Conservation (phyloP, 495 filamentous ascomycete genomes). For the Pseudomonodictys pantanalensis region DNA sequence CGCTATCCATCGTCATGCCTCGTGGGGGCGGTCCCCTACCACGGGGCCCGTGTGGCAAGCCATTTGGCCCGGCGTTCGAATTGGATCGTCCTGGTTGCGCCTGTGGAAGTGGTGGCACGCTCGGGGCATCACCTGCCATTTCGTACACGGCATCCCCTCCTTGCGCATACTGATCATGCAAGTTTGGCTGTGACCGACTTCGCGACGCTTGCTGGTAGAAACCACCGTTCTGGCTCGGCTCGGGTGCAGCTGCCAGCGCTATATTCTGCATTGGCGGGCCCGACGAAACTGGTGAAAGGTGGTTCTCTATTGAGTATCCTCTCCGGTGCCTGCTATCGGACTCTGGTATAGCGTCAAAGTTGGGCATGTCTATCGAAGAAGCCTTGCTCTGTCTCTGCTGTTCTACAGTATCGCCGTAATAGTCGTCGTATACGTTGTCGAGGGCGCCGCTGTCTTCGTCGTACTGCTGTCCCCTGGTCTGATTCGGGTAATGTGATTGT, state of each 20-base stretch:
- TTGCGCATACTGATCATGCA: constrained; percentile 46
- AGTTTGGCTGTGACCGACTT: constrained; percentile 66
- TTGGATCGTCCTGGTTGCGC: constrained; percentile 29
- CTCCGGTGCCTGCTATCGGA: constrained; percentile 35
- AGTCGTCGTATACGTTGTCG: constrained; percentile 55
- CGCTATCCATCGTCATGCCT: constrained; percentile 15
- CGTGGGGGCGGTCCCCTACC: constrained; percentile 27
- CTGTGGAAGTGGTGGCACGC: constrained; percentile 48
- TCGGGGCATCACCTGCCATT: constrained; percentile 56
- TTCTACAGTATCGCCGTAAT: constrained; percentile 44
- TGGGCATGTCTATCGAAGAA: constrained; percentile 58
- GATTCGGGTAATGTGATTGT: constrained; percentile 16
- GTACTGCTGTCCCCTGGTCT: constrained; percentile 12
- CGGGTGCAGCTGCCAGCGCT: neutral
- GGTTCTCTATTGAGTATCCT: constrained; percentile 48
- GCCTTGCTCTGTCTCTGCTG: constrained; percentile 21
- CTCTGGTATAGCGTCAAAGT: constrained; percentile 66
- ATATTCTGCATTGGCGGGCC: constrained; percentile 8
- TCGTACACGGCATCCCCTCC: constrained; percentile 62
- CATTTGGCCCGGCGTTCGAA: constrained; percentile 26
- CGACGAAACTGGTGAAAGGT: constrained; percentile 38
- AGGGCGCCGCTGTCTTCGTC: constrained; percentile 23
- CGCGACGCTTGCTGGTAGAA: constrained; percentile 46
- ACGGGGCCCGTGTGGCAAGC: constrained; percentile 36
- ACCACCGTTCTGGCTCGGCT: constrained; percentile 37